Conservation (phyloP, 495 filamentous ascomycete genomes). For the Tuber magnatum region DNA sequence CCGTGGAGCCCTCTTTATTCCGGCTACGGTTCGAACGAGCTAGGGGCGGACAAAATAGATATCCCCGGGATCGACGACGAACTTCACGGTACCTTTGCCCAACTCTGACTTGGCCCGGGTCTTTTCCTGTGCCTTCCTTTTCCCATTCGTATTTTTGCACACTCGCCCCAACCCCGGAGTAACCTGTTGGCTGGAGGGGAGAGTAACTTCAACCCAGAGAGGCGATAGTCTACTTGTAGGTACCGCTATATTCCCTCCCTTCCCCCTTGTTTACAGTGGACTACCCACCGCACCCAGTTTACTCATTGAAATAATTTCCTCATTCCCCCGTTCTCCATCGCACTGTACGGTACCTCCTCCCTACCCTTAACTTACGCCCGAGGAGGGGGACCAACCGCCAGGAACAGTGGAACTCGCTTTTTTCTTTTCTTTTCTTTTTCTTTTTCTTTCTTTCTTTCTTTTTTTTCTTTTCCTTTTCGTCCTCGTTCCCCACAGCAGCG, state of each 20-base stretch:
- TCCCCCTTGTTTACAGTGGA: neutral
- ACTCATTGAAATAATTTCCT: constrained; percentile 6
- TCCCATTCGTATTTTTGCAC: neutral
- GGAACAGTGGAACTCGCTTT: neutral
- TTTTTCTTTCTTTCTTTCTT: neutral
- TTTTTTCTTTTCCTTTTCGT: neutral
- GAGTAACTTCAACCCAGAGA: neutral
- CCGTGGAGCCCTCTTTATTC: neutral
- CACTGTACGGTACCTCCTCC: too few relatives aligned
- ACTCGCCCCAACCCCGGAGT: neutral
- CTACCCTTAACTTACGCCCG: neutral
- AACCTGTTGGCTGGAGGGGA: neutral
- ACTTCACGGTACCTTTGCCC: neutral
- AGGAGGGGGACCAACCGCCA: neutral
- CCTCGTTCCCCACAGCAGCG: constrained; percentile 4
- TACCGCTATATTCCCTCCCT: neutral
- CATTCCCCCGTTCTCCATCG: neutral
- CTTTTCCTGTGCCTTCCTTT: neutral
- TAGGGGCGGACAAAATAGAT: neutral
- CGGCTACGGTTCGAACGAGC: neutral
- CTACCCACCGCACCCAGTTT: neutral
- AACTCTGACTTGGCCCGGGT: neutral
- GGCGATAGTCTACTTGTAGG: neutral
- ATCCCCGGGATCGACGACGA: neutral
- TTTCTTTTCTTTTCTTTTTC: neutral